Conservation (phyloP, 306 rosid species). For the Pachyrhizus erosus region DNA sequence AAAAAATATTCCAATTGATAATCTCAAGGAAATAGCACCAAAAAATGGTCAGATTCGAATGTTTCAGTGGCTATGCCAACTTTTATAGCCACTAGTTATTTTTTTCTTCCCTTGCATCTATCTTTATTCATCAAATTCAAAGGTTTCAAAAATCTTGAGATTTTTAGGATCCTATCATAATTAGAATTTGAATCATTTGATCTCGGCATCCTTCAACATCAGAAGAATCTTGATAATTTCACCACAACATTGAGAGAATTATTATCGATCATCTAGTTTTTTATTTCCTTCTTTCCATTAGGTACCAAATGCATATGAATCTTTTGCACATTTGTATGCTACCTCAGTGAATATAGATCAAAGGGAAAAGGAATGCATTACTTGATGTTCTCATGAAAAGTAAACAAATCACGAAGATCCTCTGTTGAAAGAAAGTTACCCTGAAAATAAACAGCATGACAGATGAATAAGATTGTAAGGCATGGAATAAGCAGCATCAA, state of each 20-base stretch:
- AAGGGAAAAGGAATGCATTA: slow-evolving; percentile 46
- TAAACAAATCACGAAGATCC: slow-evolving; percentile 92
- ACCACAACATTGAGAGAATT: slow-evolving; percentile 2
- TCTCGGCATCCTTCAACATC: slow-evolving; percentile 12
- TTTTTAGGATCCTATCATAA: background rate
- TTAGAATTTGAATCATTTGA: background rate
- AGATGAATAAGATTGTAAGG: slow-evolving; percentile 30
- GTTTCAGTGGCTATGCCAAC: background rate
- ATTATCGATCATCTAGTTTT: background rate
- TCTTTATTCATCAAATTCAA: background rate
- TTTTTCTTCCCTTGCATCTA: background rate
- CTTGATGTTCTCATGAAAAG: slow-evolving; percentile 78
- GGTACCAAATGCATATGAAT: slow-evolving; percentile 24
- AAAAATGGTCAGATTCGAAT: background rate
- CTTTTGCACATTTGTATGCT: slow-evolving; percentile 2
- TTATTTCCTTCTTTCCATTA: slow-evolving; percentile 6
- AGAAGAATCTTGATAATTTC: background rate
- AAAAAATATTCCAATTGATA: background rate
- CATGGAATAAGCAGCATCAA: slow-evolving; percentile 39
- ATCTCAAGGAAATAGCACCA: slow-evolving; percentile 5
- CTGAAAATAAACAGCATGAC: slow-evolving; percentile 53
- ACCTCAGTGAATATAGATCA: slow-evolving; percentile 14
- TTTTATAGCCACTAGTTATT: background rate
- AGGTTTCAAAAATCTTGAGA: background rate
- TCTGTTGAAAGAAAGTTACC: slow-evolving; percentile 79